Evolutionary conservation across 164 flowering plant species (phyloP).

Genomic region (Kalanchoe fedtschenkoi): DNA sequence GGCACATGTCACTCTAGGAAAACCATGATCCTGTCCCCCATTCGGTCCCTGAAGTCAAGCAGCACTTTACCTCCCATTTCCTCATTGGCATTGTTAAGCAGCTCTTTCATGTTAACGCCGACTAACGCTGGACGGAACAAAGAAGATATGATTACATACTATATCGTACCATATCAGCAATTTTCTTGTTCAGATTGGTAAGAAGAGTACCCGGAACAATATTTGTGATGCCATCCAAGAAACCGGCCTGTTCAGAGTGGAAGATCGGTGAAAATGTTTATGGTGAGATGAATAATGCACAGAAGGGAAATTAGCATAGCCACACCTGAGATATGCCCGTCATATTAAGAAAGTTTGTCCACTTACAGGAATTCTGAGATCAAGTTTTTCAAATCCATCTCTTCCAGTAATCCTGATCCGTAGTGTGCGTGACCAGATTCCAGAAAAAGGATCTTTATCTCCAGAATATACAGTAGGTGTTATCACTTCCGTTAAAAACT

Average conservation of each 20-base stretch:
- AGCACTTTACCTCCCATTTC: constrained; percentile 62
- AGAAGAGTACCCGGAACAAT: constrained; percentile 66
- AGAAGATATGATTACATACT: background rate
- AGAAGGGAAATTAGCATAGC: background rate
- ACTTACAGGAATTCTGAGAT: constrained; percentile 84
- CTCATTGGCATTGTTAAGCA: constrained; percentile 55
- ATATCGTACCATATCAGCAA: background rate
- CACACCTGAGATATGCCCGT: background rate
- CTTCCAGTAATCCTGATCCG: constrained; percentile 80
- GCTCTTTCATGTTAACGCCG: constrained; percentile 72
- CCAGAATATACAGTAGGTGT: constrained; percentile 53
- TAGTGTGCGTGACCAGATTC: constrained; percentile 72
- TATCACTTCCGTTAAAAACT: constrained; percentile 61
- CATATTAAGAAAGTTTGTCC: constrained; percentile 1
- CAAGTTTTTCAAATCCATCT: constrained; percentile 91
- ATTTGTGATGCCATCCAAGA: constrained; percentile 79
- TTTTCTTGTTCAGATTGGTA: background rate
- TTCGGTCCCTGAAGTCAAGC: constrained; percentile 62
- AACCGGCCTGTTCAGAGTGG: constrained; percentile 65
- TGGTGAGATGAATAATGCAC: background rate
- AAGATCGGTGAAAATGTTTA: background rate
- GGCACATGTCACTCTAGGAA: constrained; percentile 47
- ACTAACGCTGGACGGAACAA: constrained; percentile 51
- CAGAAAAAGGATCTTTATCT: constrained; percentile 41
- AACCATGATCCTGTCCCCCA: constrained; percentile 85